These are phyloP conservation scores for Crithidia bombi DNA, from an alignment of 208 protist genomes.

Conservation along the genomic window DNA sequence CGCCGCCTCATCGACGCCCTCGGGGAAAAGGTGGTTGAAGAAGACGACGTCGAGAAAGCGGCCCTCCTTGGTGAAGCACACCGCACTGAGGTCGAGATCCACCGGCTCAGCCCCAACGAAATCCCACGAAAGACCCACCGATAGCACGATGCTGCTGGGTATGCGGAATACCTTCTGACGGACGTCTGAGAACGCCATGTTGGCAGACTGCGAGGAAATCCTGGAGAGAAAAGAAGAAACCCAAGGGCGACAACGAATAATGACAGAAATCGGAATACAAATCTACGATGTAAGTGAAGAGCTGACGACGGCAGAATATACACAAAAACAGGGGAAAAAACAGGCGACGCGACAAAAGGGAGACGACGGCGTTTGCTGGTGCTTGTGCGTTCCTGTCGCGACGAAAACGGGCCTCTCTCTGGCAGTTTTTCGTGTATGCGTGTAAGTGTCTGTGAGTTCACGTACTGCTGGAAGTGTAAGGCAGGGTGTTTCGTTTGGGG, in stretches of 20 bases:
- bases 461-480: background rate
- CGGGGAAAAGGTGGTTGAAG: constrained; percentile 84
- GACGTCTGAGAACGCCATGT: constrained; percentile 58
- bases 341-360: background rate
- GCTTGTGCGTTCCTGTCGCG: no score
- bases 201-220: background rate
- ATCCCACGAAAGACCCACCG: constrained; percentile 76
- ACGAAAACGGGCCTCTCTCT: no score
- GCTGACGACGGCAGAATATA: no score
- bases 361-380: background rate
- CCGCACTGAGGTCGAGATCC: constrained; percentile 82
- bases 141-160: constrained; percentile 65
- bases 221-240: background rate
- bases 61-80: constrained; percentile 80
- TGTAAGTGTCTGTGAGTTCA: background rate
- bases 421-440: no score
- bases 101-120: constrained; percentile 78
- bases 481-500: no score
- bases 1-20: constrained; percentile 55
- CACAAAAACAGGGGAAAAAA: background rate
- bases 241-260: background rate
- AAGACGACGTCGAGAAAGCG: constrained; percentile 80
- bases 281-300: background rate
- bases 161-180: constrained; percentile 86
- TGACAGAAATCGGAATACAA: background rate